Percentiles rank a stretch among this genome's conserved stretches.
Evolutionary conservation across 352 stramenopile species (phyloP).

Genomic region (Phytophthora lateralis): DNA sequence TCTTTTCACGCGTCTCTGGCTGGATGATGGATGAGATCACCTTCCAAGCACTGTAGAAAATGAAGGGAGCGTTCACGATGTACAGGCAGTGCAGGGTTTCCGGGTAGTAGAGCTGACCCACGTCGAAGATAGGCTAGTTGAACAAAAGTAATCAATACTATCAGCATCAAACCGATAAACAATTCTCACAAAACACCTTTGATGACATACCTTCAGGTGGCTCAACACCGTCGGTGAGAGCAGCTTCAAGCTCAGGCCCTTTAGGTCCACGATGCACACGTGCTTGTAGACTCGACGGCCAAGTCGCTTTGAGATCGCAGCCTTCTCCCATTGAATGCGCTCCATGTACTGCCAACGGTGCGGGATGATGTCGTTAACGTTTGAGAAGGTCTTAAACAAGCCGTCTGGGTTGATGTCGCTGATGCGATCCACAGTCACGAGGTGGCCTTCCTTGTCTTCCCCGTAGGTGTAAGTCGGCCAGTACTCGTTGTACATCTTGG

Average conservation of each 20-base stretch:
- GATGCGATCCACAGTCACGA: constrained; percentile 73
- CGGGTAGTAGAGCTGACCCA: constrained; percentile 80
- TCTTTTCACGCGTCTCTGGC: constrained; percentile 81
- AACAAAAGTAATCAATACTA: constrained; percentile 3
- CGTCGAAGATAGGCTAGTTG: constrained; percentile 76
- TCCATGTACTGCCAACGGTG: constrained; percentile 83
- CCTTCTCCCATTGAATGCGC: constrained; percentile 80
- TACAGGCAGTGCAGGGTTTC: constrained; percentile 83
- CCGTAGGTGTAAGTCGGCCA: constrained; percentile 71
- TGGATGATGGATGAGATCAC: constrained; percentile 75
- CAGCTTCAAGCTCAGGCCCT: constrained; percentile 74
- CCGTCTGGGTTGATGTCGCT: constrained; percentile 67
- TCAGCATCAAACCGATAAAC: not conserved
- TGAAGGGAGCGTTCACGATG: constrained; percentile 79
- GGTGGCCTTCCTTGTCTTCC: constrained; percentile 73
- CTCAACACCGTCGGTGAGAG: constrained; percentile 57
- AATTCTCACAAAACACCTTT: too few relatives aligned
- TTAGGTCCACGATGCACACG: constrained; percentile 82
- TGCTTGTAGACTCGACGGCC: constrained; percentile 81
- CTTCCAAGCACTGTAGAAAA: constrained; percentile 87
- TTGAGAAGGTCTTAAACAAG: constrained; percentile 62
- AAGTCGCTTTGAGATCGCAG: constrained; percentile 64
- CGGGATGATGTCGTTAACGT: constrained; percentile 60
- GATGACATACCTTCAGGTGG: constrained; percentile 60
- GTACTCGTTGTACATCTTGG: constrained; percentile 69